These are phyloP conservation scores for Xylariaceae sp. DNA, from an alignment of 2,329 filamentous ascomycete genomes.

Conservation along the genomic window DNA sequence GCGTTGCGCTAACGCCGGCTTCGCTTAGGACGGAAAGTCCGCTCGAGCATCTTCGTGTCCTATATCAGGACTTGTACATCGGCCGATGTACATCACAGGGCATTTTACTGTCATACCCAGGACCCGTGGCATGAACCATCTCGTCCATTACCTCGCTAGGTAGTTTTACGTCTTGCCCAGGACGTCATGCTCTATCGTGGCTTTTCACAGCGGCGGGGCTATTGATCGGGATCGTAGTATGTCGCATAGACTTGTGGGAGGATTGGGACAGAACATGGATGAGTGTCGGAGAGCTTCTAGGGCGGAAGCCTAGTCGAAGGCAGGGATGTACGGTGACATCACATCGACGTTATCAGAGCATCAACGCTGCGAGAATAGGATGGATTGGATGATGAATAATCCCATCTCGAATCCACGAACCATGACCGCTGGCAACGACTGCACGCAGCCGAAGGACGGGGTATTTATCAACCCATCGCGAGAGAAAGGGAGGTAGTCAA, in stretches of 20 bases:
- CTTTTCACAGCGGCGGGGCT: too few species aligned
- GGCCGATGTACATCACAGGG: not conserved
- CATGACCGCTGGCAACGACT: too few species aligned
- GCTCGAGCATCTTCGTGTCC: not conserved
- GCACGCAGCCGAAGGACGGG: too few species aligned
- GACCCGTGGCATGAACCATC: slow-evolving; percentile 18
- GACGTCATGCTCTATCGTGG: slow-evolving; percentile 1
- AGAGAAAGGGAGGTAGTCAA: too few species aligned
- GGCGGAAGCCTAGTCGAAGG: too few species aligned
- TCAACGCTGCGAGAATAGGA: too few species aligned
- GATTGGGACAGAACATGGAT: not conserved
- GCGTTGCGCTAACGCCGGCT: slow-evolving; percentile 8
- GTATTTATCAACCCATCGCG: too few species aligned
- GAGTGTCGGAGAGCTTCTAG: too few species aligned
- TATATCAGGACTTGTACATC: not conserved
- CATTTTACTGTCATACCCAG: slow-evolving; percentile 18
- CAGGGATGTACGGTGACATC: too few species aligned
- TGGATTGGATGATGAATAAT: too few species aligned
- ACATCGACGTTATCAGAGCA: too few species aligned
- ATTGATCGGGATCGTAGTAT: not conserved
- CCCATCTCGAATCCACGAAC: too few species aligned
- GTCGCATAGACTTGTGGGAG: slow-evolving; percentile 2
- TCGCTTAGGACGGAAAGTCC: not conserved
- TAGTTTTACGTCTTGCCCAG: slow-evolving; percentile 22
- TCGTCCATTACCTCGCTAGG: slow-evolving; percentile 19